Base-by-base conservation (phyloP, 2,329 filamentous ascomycete genomes). In the Apiospora hydei region DNA sequence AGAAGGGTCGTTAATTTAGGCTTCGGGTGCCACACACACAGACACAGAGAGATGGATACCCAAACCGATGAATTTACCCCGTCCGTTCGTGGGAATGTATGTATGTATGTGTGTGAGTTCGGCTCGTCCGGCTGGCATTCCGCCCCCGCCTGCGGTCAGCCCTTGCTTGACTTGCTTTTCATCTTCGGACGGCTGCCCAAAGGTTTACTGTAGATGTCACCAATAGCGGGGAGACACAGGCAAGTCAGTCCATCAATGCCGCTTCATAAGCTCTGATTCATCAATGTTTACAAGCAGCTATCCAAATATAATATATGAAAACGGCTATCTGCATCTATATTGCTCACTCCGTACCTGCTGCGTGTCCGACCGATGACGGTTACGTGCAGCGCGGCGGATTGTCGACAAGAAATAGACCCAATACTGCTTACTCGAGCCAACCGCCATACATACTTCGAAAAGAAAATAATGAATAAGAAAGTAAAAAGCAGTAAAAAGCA, bases 1-100 rank as follows among this genome's bases (percentile, higher is more conserved):
- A 41, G 57, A 64, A 64, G 8, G 34, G 57, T 41, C 57, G 57
- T 64, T 41, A n/a, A 41, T n/a, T 41, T 64, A 64, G 57, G 34
- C 57, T 64, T 64, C 34, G 34, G 57, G 34, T 64, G 57, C 34
- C 34, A 64, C 57, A 64, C 34, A 14, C 21, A 38, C 21, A 38
- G 7, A 14, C 34, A 8, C 7, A 38, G 11, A 44, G 2, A 46
- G 26, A 30, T 3, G 46, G 34, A 38, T n/a, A 13, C 30, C 30
- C 34, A 11, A n/a, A 41, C 21, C 41, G 18, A 41, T 8, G 7
- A 64, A 38, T 38, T 4, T 38, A 38, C 6, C 53, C 53, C 53
- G 30, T 61, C 21, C 16, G n/a, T 26, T 10, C 3, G n/a, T 26
- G 49, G 3, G n/a, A 13, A 10, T 11, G n/a, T 24, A 6, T 53